Evolutionary conservation across 2,329 filamentous ascomycete species (phyloP), one percentile per base, ranked within the genome.

Genomic region (Aspergillus sclerotialis): DNA sequence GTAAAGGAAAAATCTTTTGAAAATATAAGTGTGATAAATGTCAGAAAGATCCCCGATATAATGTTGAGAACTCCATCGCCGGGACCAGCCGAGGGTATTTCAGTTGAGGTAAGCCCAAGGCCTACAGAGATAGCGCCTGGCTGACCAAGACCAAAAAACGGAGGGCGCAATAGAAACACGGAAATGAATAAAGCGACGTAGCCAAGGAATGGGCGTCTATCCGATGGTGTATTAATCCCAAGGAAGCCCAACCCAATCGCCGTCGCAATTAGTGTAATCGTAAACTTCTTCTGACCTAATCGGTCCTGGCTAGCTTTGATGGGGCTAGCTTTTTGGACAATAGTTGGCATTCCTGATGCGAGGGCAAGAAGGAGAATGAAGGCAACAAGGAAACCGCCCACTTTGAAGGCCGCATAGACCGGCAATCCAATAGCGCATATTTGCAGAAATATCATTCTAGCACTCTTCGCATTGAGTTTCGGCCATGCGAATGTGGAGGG

Each of bases 321-420:
- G 7, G 46, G 30, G 12, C 39, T 29, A n/a, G 32, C 29, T 12
- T 32, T 33, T 5, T 40, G 32, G 11, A 51, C 25, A 14, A 58
- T 7, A 13, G 44, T 47, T 15, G 59, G 55, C 14, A 76, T 38
- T 6, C 68, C 69, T 10, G 68, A 64, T 6, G 69, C 63, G 3
- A 64, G 43, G 6, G 67, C 64, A 21, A 68, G 52, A 28, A 77
- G 54, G 17, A 78, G 43, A 2, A 69, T 43, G n/a, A 76, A 54
- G 8, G 70, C 70, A n/a, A 70, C 68, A 34, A 70, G 60, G 37
- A 69, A 64, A 9, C 70, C 73, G 7, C 74, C 75, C 9, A 78
- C 52, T 37, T 75, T 68, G 42, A 75, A 61, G 0, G 70, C 55
- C 7, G 75, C 71, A 48, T 75, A 78, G 46, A 76, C 72, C 1